Base-by-base conservation (phyloP, 2,329 filamentous ascomycete species). In the Claviceps cyperi region DNA sequence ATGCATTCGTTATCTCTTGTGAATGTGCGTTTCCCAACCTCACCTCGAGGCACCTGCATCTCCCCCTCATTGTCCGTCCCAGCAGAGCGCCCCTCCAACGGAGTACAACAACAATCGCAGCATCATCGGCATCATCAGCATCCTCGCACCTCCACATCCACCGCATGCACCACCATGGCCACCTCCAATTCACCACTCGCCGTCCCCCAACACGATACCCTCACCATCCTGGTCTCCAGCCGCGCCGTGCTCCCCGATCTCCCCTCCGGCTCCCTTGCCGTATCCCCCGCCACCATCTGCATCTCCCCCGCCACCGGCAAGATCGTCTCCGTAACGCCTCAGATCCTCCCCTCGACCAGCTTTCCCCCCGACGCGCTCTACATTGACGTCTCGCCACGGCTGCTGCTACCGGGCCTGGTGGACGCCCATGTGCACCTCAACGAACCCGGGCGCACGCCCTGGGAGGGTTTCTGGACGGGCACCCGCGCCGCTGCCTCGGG, bases 401-500 rank as follows among this genome's bases (percentile, higher is more conserved):
- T 97, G 45, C 73, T 98, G 39, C 75, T 97, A 36, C 92, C 92
- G 0, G 92, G 92, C 19, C 74, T 98, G 32, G 91, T 98, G 17
- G 92, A 98, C 65, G 91, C 92, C 37, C 92, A 98, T 65, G 92
- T 98, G 38, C 92, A 98, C 69, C 79, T 97, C 58, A 97, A 97
- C 62, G 92, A 98, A 69, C 92, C 92, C 0, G 92, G 92, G 41
- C 80, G 92, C 51, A 96, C 91, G 48, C 91, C 96, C 77, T 97
- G 92, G 92, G 92, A 98, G 64, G 92, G 92, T 11, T 98, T 98
- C 73, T 86, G 84, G 72, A 96, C 90, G 0, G 92, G 92, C 46
- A 97, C 92, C 22, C 79, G 86, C 59, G 92, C 92, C 36, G 92
- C 92, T 4, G 92, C 92, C 11, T 94, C 91, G 59, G 92, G 92